phyloP scores from a whole-genome alignment of 257 asterid species.

The Plantago major region DNA sequence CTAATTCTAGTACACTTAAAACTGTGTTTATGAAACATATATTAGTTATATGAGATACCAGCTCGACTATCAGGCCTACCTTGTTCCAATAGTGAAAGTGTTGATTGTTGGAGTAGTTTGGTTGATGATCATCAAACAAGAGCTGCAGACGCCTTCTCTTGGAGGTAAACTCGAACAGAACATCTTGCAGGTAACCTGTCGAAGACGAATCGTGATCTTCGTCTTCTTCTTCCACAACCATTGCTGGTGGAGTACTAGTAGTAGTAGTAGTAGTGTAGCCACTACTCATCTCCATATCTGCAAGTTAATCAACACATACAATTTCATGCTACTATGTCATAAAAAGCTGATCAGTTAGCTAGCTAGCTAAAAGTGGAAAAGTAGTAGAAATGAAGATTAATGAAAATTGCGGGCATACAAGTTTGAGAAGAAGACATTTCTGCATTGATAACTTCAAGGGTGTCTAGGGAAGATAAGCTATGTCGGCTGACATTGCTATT shows the following conservation, averaged over 20 bases:
- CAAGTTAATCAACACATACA: not conserved
- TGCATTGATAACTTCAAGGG: too few relatives aligned
- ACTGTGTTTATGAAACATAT: too few relatives aligned
- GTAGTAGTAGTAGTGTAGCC: not conserved
- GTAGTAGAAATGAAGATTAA: too few relatives aligned
- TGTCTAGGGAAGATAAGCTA: too few relatives aligned
- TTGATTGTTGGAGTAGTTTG: not conserved
- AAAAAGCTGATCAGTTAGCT: too few relatives aligned
- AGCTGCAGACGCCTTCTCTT: constrained; percentile 53
- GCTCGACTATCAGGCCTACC: too few relatives aligned
- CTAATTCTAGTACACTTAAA: too few relatives aligned
- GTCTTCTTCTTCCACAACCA: not conserved
- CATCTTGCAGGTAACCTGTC: constrained; percentile 82
- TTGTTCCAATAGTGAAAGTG: constrained; percentile 15
- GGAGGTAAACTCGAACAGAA: constrained; percentile 61
- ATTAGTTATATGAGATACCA: too few relatives aligned
- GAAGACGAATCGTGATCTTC: constrained; percentile 37
- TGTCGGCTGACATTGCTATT: too few relatives aligned
- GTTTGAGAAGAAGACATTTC: not conserved
- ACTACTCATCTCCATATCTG: constrained; percentile 14
- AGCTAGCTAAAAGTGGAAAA: too few relatives aligned
- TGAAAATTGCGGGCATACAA: too few relatives aligned
- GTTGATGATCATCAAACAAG: constrained; percentile 20
- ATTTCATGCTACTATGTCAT: too few relatives aligned
- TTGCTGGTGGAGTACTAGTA: not conserved